Evolutionary conservation across 352 stramenopile species (phyloP).

Genomic region (Elongisporangium prolatum): DNA sequence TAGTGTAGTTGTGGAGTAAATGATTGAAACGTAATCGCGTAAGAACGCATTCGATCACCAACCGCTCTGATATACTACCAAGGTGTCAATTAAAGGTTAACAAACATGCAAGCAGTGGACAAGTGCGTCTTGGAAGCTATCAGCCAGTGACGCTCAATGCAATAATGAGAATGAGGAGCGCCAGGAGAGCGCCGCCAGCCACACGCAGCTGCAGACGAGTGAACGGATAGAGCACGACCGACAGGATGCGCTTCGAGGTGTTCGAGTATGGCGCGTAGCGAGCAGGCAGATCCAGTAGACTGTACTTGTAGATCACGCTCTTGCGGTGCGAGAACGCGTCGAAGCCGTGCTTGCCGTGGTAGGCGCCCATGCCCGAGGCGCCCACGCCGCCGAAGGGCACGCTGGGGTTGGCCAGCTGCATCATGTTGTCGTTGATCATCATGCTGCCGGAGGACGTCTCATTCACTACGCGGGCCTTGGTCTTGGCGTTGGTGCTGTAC

Average conservation of each 20-base stretch:
- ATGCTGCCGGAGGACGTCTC: slow-evolving; percentile 60
- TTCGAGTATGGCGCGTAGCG: slow-evolving; percentile 53
- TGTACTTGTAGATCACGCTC: slow-evolving; percentile 63
- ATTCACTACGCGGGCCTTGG: slow-evolving; percentile 34
- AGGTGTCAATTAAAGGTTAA: not conserved
- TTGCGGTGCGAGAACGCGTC: slow-evolving; percentile 74
- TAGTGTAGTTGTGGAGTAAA: not conserved
- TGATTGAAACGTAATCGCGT: not conserved
- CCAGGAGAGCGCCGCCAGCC: not conserved
- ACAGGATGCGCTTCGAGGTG: not conserved
- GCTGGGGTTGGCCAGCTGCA: slow-evolving; percentile 60
- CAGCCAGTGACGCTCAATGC: not conserved
- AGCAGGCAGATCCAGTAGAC: slow-evolving; percentile 39
- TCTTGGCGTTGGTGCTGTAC: slow-evolving; percentile 47
- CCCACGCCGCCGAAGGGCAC: slow-evolving; percentile 85
- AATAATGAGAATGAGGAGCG: not conserved
- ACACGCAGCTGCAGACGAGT: not conserved
- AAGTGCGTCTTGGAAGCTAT: no score
- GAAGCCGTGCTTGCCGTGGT: slow-evolving; percentile 83
- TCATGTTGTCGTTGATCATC: slow-evolving; percentile 78
- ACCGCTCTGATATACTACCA: no score
- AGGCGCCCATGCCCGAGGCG: slow-evolving; percentile 71
- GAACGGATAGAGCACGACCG: not conserved
- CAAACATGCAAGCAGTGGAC: not conserved
- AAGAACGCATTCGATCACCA: no score